Evolutionary conservation across 1,284 basidiomycete genomes (phyloP).

Genomic region (Lentinus polychrous): DNA sequence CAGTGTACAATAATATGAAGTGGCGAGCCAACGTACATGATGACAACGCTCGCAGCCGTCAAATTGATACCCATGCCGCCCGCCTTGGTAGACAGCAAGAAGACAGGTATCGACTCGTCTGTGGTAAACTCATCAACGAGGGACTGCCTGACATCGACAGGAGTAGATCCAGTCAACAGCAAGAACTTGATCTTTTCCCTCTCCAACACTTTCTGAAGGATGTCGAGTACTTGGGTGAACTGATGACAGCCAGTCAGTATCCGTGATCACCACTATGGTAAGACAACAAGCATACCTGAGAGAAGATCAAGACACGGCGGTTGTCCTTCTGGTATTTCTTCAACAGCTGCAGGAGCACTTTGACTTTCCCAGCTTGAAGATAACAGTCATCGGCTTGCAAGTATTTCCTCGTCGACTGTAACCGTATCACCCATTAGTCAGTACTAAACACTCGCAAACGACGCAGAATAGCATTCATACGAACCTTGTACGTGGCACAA

Average conservation of each 20-base stretch:
- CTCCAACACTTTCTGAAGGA: slow-evolving; percentile 83
- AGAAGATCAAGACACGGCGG: slow-evolving; percentile 89
- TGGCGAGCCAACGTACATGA: slow-evolving; percentile 51
- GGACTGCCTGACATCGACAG: slow-evolving; percentile 89
- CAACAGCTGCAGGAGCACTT: slow-evolving; percentile 68
- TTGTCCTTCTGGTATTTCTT: slow-evolving; percentile 62
- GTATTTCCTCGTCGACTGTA: slow-evolving; percentile 74
- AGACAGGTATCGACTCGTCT: slow-evolving; percentile 85
- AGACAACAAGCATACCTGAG: slow-evolving; percentile 52
- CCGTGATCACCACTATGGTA: not conserved
- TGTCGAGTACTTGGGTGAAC: slow-evolving; percentile 95
- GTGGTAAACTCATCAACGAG: slow-evolving; percentile 98
- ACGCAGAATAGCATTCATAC: too few relatives aligned
- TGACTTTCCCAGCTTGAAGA: slow-evolving; percentile 87
- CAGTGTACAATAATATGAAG: not conserved
- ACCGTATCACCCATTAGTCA: slow-evolving; percentile 3
- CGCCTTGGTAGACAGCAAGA: slow-evolving; percentile 93
- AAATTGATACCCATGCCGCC: slow-evolving; percentile 91
- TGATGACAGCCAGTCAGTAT: slow-evolving; percentile 23
- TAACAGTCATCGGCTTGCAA: slow-evolving; percentile 73
- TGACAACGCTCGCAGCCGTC: slow-evolving; percentile 88
- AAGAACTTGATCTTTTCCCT: slow-evolving; percentile 75
- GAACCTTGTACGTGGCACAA: slow-evolving; percentile 75
- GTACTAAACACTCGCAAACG: slow-evolving; percentile 8
- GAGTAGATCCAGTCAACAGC: slow-evolving; percentile 90